Evolutionary conservation across 2,329 filamentous ascomycete species (phyloP).

Genomic region (Fusarium duplospermum): DNA sequence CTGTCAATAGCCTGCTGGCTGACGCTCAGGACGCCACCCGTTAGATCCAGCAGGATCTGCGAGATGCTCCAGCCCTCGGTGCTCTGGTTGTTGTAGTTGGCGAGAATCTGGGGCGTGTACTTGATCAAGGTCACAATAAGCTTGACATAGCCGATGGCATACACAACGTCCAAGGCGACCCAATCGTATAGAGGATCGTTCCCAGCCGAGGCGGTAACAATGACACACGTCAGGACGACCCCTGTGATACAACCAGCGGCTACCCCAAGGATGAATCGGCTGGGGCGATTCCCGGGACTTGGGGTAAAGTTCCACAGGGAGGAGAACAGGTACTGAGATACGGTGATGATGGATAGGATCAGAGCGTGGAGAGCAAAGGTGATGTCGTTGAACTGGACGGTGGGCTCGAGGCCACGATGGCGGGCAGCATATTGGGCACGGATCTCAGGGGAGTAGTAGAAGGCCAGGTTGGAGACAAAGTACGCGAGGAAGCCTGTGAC

Average conservation of each 20-base stretch:
- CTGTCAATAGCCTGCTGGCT: constrained; percentile 87
- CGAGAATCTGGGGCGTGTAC: constrained; percentile 86
- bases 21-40: constrained; percentile 84
- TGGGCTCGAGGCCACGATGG: constrained; percentile 80
- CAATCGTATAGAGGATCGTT: constrained; percentile 59
- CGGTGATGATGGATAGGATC: constrained; percentile 76
- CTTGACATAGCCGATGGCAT: constrained; percentile 87
- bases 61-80: constrained; percentile 89
- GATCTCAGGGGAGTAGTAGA: constrained; percentile 83
- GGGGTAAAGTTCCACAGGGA: constrained; percentile 80
- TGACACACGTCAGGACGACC: constrained; percentile 62
- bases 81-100: constrained; percentile 86
- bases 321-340: constrained; percentile 80
- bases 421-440: constrained; percentile 85
- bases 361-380: constrained; percentile 87
- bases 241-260: constrained; percentile 75
- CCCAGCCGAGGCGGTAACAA: constrained; percentile 55
- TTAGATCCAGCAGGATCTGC: constrained; percentile 85
- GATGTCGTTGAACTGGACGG: constrained; percentile 90
- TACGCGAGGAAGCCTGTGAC: constrained; percentile 77
- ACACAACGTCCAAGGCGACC: constrained; percentile 73
- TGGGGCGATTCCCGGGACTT: constrained; percentile 65
- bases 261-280: constrained; percentile 74
- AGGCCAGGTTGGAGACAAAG: constrained; percentile 76
- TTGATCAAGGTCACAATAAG: constrained; percentile 89